phyloP scores from a whole-genome alignment of 2,329 filamentous ascomycete species.

The Fusarium xylarioides region DNA sequence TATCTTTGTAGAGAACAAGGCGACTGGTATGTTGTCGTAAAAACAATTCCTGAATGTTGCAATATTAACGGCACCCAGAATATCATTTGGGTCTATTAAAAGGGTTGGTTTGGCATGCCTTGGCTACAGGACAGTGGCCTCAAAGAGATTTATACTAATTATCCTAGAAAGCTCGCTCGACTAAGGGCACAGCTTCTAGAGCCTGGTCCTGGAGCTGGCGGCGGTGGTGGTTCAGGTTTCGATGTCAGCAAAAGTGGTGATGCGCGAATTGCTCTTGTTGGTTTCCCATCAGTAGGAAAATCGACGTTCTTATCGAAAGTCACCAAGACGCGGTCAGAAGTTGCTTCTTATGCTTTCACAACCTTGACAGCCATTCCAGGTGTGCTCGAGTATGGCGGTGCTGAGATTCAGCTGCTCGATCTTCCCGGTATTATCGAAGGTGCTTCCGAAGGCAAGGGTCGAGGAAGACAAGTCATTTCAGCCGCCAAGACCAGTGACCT shows the following conservation, averaged over 20 bases:
- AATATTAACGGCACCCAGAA: slow-evolving; percentile 64
- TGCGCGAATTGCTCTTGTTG: slow-evolving; percentile 94
- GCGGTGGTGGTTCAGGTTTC: slow-evolving; percentile 84
- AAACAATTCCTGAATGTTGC: background rate
- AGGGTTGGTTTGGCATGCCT: slow-evolving; percentile 69
- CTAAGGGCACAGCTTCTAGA: slow-evolving; percentile 94
- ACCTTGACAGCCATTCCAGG: slow-evolving; percentile 97
- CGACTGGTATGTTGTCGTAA: slow-evolving; percentile 76
- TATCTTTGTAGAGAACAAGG: slow-evolving; percentile 85
- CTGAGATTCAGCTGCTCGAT: slow-evolving; percentile 98
- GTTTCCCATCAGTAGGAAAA: slow-evolving; percentile 99
- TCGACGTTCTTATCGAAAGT: slow-evolving; percentile 99
- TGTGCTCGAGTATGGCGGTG: slow-evolving; percentile 95
- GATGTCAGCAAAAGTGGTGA: slow-evolving; percentile 97
- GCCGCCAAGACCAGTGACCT: slow-evolving; percentile 98
- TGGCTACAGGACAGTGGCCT: background rate
- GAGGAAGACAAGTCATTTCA: slow-evolving; percentile 95
- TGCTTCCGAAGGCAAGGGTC: slow-evolving; percentile 92
- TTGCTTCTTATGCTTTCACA: slow-evolving; percentile 96
- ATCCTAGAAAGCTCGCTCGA: slow-evolving; percentile 86
- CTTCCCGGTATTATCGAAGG: slow-evolving; percentile 98
- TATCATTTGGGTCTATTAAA: slow-evolving; percentile 98
- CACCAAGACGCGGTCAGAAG: slow-evolving; percentile 96
- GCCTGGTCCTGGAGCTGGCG: slow-evolving; percentile 80
- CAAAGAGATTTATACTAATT: background rate